Conservation (phyloP, 225 moss, liverwort and hornwort genomes). For the Sphagnum contortum region DNA sequence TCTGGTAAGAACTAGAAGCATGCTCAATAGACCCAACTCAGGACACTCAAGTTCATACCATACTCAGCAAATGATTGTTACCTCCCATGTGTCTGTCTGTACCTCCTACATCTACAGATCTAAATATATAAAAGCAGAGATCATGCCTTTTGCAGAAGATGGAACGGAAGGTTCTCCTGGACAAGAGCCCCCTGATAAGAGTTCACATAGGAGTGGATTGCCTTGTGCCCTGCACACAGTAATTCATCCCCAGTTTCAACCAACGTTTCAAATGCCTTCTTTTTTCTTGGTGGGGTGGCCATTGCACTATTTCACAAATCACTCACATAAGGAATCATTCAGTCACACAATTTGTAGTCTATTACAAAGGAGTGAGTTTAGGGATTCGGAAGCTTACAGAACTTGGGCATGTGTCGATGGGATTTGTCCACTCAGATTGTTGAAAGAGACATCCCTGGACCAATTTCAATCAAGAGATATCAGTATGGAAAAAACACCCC, state of each 20-base stretch:
- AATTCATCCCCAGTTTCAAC: background rate
- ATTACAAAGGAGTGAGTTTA: too few species aligned
- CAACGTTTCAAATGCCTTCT: background rate
- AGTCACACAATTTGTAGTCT: background rate
- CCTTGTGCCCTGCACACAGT: slow-evolving; percentile 24
- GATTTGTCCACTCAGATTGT: slow-evolving; percentile 68
- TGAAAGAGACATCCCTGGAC: slow-evolving; percentile 90
- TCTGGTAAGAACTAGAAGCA: too few species aligned
- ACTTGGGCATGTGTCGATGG: slow-evolving; percentile 85
- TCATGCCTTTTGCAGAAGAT: slow-evolving; percentile 40
- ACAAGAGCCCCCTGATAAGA: slow-evolving; percentile 59
- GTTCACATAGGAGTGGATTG: slow-evolving; percentile 62
- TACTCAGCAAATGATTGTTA: too few species aligned
- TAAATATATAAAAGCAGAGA: too few species aligned
- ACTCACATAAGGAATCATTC: too few species aligned
- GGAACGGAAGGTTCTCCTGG: slow-evolving; percentile 79
- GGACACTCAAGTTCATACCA: too few species aligned
- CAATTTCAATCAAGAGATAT: background rate
- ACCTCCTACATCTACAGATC: too few species aligned
- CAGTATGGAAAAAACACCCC: too few species aligned
- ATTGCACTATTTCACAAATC: too few species aligned
- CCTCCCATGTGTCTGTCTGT: too few species aligned
- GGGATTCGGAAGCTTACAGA: slow-evolving; percentile 32
- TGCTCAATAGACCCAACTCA: too few species aligned
- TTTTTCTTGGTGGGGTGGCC: too few species aligned